Evolutionary conservation across 1,284 basidiomycete species (phyloP).

Genomic region (Sporisorium sorghi): DNA sequence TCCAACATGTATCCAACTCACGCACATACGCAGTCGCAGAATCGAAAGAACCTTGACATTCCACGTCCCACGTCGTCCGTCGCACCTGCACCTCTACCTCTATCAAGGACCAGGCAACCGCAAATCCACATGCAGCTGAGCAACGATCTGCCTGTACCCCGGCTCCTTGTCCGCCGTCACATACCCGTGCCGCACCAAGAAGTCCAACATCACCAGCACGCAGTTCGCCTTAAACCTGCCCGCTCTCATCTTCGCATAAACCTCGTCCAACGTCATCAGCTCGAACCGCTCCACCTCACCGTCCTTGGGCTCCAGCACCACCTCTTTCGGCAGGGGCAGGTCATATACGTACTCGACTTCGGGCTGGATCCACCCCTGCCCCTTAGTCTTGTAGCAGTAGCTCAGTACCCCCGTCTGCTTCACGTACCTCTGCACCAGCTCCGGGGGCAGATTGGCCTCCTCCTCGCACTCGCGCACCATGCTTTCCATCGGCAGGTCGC

Average conservation of each 20-base stretch:
- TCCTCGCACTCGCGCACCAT: conserved; percentile 93
- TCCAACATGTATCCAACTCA: too few species aligned
- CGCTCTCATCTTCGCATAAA: conserved; percentile 62
- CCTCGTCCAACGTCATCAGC: conserved; percentile 62
- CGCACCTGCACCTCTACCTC: too few species aligned
- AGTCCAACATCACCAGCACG: conserved; percentile 83
- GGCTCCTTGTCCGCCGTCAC: conserved; percentile 83
- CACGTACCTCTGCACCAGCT: conserved; percentile 75
- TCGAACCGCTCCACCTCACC: conserved; percentile 93
- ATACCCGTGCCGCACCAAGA: conserved; percentile 81
- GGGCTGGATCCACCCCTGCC: conserved; percentile 71
- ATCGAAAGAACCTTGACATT: too few species aligned
- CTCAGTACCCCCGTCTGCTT: conserved; percentile 70
- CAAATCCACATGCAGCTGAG: conserved; percentile 79
- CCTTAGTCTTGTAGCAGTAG: conserved; percentile 76
- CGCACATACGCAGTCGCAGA: too few species aligned
- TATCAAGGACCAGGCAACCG: conserved; percentile 55
- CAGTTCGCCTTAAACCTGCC: conserved; percentile 88
- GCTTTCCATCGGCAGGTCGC: conserved; percentile 79
- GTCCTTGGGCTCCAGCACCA: conserved; percentile 82
- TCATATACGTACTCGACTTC: conserved; percentile 69
- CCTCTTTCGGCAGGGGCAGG: conserved; percentile 57
- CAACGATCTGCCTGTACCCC: conserved; percentile 78
- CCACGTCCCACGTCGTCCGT: too few species aligned
- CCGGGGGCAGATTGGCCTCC: conserved; percentile 82